Conservation (phyloP, 2,329 filamentous ascomycete genomes). For the Magnaporthales sp. region DNA sequence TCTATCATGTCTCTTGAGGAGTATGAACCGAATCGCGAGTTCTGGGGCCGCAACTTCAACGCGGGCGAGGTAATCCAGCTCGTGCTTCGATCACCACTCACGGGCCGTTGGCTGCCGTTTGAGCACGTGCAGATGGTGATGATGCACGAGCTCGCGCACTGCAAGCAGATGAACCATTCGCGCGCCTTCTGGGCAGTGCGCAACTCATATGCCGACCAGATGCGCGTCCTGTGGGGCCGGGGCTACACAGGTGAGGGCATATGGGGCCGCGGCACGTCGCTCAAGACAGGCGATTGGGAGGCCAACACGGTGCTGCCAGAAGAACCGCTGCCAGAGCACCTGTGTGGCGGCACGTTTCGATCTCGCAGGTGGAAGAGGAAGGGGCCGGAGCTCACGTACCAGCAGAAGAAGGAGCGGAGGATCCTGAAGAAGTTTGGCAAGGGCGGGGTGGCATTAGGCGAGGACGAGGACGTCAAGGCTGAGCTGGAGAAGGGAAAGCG, state of each 20-base stretch:
- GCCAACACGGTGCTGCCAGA: slow-evolving; percentile 39
- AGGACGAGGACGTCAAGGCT: slow-evolving; percentile 56
- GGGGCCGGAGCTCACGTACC: slow-evolving; percentile 46
- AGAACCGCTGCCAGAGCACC: slow-evolving; percentile 57
- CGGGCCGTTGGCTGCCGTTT: slow-evolving; percentile 69
- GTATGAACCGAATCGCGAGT: slow-evolving; percentile 71
- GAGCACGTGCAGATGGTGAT: slow-evolving; percentile 87
- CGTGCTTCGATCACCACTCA: slow-evolving; percentile 60
- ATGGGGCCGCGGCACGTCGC: slow-evolving; percentile 64
- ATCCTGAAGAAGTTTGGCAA: slow-evolving; percentile 71
- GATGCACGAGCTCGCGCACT: slow-evolving; percentile 88
- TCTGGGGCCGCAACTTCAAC: slow-evolving; percentile 85
- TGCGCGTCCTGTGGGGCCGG: slow-evolving; percentile 61
- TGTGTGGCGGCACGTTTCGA: slow-evolving; percentile 75
- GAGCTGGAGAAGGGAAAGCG: slow-evolving; percentile 59
- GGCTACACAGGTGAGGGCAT: slow-evolving; percentile 74
- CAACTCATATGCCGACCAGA: slow-evolving; percentile 61
- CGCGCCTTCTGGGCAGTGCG: slow-evolving; percentile 73
- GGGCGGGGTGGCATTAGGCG: slow-evolving; percentile 60
- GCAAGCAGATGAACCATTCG: slow-evolving; percentile 87
- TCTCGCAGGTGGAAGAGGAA: slow-evolving; percentile 48
- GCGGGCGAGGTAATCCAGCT: slow-evolving; percentile 81
- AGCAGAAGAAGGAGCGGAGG: slow-evolving; percentile 62
- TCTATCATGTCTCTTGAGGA: slow-evolving; percentile 68
- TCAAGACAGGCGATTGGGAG: slow-evolving; percentile 54